Evolutionary conservation across 495 filamentous ascomycete genomes (phyloP).

Genomic region (Aspergillus conjunctus): DNA sequence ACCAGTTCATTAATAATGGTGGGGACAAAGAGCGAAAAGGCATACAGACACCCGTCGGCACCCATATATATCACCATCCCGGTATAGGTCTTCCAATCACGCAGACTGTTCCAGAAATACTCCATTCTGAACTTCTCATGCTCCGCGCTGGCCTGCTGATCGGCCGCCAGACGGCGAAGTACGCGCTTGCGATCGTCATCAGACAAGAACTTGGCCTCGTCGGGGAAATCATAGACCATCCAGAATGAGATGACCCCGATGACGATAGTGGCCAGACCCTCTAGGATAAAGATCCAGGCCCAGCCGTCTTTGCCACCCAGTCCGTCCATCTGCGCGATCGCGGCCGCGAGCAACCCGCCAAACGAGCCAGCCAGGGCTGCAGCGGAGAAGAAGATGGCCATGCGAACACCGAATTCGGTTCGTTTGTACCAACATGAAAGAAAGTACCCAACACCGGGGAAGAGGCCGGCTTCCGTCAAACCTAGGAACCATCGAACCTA

Average conservation of each 20-base stretch:
- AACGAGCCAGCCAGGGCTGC: slow-evolving; percentile 68
- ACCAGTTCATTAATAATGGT: slow-evolving; percentile 70
- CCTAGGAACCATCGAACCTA: slow-evolving; percentile 79
- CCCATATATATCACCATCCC: slow-evolving; percentile 83
- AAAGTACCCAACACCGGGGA: slow-evolving; percentile 87
- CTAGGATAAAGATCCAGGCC: slow-evolving; percentile 74
- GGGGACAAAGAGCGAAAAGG: slow-evolving; percentile 88
- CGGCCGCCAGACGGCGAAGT: slow-evolving; percentile 67
- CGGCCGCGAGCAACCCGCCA: slow-evolving; percentile 66
- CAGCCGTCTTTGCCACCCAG: slow-evolving; percentile 61
- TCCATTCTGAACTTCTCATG: slow-evolving; percentile 77
- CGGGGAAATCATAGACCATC: slow-evolving; percentile 89
- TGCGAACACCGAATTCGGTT: slow-evolving; percentile 72
- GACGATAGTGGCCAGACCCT: slow-evolving; percentile 59
- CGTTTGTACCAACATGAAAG: slow-evolving; percentile 87
- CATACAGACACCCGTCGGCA: slow-evolving; percentile 70
- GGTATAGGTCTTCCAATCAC: slow-evolving; percentile 86
- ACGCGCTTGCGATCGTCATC: slow-evolving; percentile 73
- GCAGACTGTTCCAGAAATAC: slow-evolving; percentile 74
- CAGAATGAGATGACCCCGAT: slow-evolving; percentile 76
- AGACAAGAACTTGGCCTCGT: slow-evolving; percentile 76
- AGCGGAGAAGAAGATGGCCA: slow-evolving; percentile 79
- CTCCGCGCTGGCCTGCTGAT: slow-evolving; percentile 76
- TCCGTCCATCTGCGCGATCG: slow-evolving; percentile 64
- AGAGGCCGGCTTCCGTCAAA: slow-evolving; percentile 79